Percentiles rank a stretch among this genome's conserved stretches.
phyloP scores from a whole-genome alignment of 106 monocot genomes.

The Phalaenopsis aphrodite region DNA sequence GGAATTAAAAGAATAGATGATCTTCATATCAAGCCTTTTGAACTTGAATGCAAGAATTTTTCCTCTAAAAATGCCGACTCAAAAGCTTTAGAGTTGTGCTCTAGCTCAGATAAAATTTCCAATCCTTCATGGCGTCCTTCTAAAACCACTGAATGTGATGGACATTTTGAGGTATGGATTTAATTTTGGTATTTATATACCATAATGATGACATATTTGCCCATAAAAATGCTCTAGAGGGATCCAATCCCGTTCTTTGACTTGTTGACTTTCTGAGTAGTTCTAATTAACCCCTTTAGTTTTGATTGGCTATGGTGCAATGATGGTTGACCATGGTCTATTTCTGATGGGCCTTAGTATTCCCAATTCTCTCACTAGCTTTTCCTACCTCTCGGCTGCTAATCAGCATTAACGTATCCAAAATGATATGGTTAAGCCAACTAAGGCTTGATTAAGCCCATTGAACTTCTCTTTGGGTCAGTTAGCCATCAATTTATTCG shows the following conservation, averaged over 20 bases:
- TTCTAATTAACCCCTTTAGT: neutral
- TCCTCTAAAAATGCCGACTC: slow-evolving; percentile 27
- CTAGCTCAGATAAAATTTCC: slow-evolving; percentile 46
- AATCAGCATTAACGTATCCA: neutral
- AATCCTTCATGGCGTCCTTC: slow-evolving; percentile 64
- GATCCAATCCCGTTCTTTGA: neutral
- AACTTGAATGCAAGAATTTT: slow-evolving; percentile 44
- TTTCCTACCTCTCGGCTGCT: neutral
- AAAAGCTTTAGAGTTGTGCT: slow-evolving; percentile 36
- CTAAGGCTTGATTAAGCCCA: neutral
- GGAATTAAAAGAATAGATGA: slow-evolving; percentile 84
- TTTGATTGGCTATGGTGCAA: neutral
- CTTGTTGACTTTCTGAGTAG: neutral
- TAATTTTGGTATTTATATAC: neutral
- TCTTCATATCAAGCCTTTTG: slow-evolving; percentile 43
- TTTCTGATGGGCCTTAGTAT: neutral
- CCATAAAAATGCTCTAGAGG: neutral
- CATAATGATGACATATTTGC: neutral
- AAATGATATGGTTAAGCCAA: neutral
- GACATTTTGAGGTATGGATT: slow-evolving; percentile 23
- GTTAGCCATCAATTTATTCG: neutral
- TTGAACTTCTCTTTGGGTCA: neutral
- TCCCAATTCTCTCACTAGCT: neutral
- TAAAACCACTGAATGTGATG: slow-evolving; percentile 26
- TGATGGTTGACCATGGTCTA: neutral